Evolutionary conservation across 2,329 filamentous ascomycete genomes (phyloP).

Genomic region (Phaeophleospora eucalypticola): DNA sequence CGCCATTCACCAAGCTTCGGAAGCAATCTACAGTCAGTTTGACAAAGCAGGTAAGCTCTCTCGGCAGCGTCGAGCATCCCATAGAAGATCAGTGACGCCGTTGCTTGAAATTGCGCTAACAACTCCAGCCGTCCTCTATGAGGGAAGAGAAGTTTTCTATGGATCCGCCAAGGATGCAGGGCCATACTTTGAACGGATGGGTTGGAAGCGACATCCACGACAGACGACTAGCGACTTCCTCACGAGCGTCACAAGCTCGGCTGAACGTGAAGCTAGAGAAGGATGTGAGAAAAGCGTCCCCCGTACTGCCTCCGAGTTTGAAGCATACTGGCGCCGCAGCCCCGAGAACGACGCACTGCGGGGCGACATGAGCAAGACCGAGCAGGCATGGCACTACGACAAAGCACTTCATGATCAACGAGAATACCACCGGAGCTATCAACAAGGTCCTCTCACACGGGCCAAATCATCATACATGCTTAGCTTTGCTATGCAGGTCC

Average conservation of each 20-base stretch:
- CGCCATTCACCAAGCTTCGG: conserved; percentile 67
- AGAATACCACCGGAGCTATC: conserved; percentile 59
- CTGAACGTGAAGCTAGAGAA: conserved; percentile 64
- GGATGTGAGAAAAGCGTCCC: conserved; percentile 65
- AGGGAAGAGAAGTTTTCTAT: conserved; percentile 65
- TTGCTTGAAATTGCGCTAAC: too few relatives aligned
- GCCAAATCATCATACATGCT: conserved; percentile 73
- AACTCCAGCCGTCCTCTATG: conserved; percentile 71
- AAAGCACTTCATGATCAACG: conserved; percentile 56
- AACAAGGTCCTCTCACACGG: conserved; percentile 61
- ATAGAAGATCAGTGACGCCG: too few relatives aligned
- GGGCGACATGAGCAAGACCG: conserved; percentile 57
- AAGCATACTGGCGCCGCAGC: conserved; percentile 62
- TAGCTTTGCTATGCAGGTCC: conserved; percentile 66
- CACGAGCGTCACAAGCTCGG: conserved; percentile 71
- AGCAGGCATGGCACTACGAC: too few relatives aligned
- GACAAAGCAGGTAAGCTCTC: too few relatives aligned
- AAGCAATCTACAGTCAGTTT: conserved; percentile 68
- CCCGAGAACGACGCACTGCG: conserved; percentile 57
- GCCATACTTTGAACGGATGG: conserved; percentile 63
- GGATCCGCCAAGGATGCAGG: conserved; percentile 59
- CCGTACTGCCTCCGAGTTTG: conserved; percentile 65
- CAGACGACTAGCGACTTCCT: conserved; percentile 75
- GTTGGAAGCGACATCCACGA: conserved; percentile 56
- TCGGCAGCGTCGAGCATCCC: too few relatives aligned